Evolutionary conservation across 495 filamentous ascomycete species (phyloP).

Genomic region (Aspergillus sparsus): DNA sequence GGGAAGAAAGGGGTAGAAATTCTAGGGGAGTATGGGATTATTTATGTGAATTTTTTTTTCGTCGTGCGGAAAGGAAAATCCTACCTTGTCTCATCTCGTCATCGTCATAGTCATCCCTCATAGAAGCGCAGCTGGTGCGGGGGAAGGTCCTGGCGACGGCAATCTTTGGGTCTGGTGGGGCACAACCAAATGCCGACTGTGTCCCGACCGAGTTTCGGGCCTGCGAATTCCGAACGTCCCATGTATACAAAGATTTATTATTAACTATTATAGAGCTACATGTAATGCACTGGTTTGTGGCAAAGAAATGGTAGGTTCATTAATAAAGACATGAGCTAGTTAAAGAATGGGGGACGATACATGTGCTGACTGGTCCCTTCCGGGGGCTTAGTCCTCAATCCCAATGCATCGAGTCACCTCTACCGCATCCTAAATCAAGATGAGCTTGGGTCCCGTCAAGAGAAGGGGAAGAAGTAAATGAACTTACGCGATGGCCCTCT

Average conservation of each 20-base stretch:
- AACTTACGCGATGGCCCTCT: constrained; percentile 42
- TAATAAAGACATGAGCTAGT: neutral
- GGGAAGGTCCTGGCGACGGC: constrained; percentile 49
- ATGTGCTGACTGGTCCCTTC: neutral
- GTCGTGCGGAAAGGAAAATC: too few relatives aligned
- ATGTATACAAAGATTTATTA: neutral
- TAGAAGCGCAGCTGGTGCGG: constrained; percentile 30
- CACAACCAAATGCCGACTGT: constrained; percentile 18
- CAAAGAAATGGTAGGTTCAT: neutral
- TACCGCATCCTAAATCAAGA: constrained; percentile 62
- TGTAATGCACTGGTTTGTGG: neutral
- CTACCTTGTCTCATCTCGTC: neutral
- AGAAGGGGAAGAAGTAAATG: neutral
- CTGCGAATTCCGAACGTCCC: neutral
- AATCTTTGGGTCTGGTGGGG: constrained; percentile 32
- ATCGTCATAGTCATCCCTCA: constrained; percentile 1
- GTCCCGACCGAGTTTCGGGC: constrained; percentile 1
- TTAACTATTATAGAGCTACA: neutral
- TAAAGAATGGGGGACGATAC: neutral
- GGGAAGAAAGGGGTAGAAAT: too few relatives aligned
- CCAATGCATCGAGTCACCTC: constrained; percentile 69
- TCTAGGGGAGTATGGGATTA: too few relatives aligned
- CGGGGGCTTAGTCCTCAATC: constrained; percentile 30
- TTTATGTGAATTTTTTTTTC: too few relatives aligned
- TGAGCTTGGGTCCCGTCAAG: constrained; percentile 14